Evolutionary conservation across 139 green algal species (phyloP).

Genomic region (Klebsormidium nitens): DNA sequence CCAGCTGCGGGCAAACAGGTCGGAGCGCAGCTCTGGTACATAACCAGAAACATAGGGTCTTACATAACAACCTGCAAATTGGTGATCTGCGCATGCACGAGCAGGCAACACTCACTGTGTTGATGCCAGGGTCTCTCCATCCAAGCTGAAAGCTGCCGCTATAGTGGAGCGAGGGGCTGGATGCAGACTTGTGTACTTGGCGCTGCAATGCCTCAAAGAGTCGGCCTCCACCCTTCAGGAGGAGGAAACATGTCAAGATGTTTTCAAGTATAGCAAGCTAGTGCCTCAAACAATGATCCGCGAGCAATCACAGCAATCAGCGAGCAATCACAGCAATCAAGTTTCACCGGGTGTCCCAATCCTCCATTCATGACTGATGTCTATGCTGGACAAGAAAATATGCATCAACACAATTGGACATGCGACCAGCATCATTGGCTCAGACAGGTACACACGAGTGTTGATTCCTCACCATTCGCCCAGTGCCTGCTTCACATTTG

Average conservation of each 20-base stretch:
- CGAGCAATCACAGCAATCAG: not conserved
- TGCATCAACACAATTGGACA: not conserved
- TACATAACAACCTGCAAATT: not conserved
- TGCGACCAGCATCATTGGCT: not conserved
- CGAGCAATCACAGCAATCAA: not conserved
- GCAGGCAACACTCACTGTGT: conserved; percentile 63
- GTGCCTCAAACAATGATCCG: too few species aligned
- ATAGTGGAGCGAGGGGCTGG: conserved; percentile 81
- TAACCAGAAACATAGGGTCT: not conserved
- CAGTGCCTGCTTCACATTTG: not conserved
- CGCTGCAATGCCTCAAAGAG: conserved; percentile 50
- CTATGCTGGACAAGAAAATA: conserved; percentile 5
- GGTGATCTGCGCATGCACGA: not conserved
- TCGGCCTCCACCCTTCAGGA: conserved; percentile 54
- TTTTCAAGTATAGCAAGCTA: too few species aligned
- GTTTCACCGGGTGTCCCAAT: not conserved
- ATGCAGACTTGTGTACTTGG: conserved; percentile 56
- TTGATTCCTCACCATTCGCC: not conserved
- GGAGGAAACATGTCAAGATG: too few species aligned
- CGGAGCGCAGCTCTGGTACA: not conserved
- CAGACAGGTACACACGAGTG: not conserved
- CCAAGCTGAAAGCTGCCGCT: conserved; percentile 67
- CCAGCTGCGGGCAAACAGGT: not conserved
- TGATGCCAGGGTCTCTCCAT: conserved; percentile 72
- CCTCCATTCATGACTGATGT: not conserved